Evolutionary conservation across 495 filamentous ascomycete genomes (phyloP), one percentile per base, ranked within the genome.

Genomic region (Podospora comata): DNA sequence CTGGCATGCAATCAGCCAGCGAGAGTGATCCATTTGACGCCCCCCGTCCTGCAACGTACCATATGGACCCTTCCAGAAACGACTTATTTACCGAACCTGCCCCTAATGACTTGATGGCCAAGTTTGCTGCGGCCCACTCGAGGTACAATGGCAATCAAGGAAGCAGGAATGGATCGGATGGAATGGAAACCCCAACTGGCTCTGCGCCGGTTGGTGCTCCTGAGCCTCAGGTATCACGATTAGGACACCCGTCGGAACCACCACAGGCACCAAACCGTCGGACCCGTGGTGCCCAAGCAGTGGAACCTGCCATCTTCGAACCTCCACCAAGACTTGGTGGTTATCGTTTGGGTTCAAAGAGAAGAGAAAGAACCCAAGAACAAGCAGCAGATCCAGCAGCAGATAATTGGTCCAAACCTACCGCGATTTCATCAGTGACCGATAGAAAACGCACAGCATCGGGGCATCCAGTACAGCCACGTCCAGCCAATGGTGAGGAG

Each of bases 381-480:
- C 71, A 68, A 13, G 58, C 70, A 2, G 34, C 58, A 1, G 76
- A 78, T 18, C 66, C 70, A 16, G 68, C 68, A 56, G 73, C 76
- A 13, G 39, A 72, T 4, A 61, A 65, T 13, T 63, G 68, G 48
- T 67, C 66, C 32, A 65, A 56, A 5, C 65, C 73, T 4, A 48
- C 71, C 0, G 62, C 70, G 78, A 81, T 75, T 4, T 68, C 71
- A 16, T 72, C 82, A 23, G 77, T 76, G 1, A 75, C 79, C 9
- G 90, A 90, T 69, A 86, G 92, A 74, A 97, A 96, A 79, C 85
- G 93, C 67, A 96, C 93, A 5, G 85, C 94, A 18, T 94, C 93
- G 32, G 93, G 93, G 2, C 91, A 94, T 72, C 86, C 87, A 16
- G 87, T 90, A 9, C 87, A 91, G 70, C 78, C 87, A 13, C 79